These are phyloP conservation scores for Gossypium australe DNA, from an alignment of 345 rosid species.

Conservation along the genomic window DNA sequence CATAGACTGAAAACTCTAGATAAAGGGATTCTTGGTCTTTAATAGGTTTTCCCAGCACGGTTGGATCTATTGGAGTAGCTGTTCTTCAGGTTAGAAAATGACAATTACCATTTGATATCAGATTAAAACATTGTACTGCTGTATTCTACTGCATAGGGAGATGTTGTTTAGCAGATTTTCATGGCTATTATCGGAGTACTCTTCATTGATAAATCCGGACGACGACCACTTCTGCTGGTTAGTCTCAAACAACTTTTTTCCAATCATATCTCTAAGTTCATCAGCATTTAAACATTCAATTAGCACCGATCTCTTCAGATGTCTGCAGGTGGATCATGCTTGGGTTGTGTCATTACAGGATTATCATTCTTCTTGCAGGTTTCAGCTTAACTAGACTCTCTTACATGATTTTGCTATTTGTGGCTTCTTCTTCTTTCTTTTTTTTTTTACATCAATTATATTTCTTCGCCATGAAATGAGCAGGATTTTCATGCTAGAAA, in stretches of 20 bases:
- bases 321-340: slow-evolving; percentile 19
- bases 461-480: not conserved
- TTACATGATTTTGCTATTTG: not conserved
- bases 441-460: not conserved
- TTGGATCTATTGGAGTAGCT: slow-evolving; percentile 22
- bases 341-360: slow-evolving; percentile 24
- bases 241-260: not conserved
- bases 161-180: slow-evolving; percentile 18
- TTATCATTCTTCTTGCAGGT: slow-evolving; percentile 32
- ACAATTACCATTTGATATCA: not conserved
- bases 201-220: slow-evolving; percentile 24
- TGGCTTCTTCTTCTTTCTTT: not conserved
- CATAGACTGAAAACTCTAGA: not conserved
- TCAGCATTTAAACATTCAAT: not conserved
- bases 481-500: slow-evolving; percentile 1
- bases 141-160: not conserved
- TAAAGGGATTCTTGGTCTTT: not conserved
- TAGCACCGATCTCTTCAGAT: slow-evolving; percentile 10
- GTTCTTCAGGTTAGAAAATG: slow-evolving; percentile 17
- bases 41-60: slow-evolving; percentile 20
- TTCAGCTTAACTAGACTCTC: not conserved
- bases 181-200: not conserved
- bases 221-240: slow-evolving; percentile 35
- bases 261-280: not conserved
- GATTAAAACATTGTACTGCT: not conserved